Percentiles rank a stretch among this genome's conserved stretches.
Evolutionary conservation across 2,329 filamentous ascomycete genomes (phyloP).

Genomic region (Botrytis fragariae): DNA sequence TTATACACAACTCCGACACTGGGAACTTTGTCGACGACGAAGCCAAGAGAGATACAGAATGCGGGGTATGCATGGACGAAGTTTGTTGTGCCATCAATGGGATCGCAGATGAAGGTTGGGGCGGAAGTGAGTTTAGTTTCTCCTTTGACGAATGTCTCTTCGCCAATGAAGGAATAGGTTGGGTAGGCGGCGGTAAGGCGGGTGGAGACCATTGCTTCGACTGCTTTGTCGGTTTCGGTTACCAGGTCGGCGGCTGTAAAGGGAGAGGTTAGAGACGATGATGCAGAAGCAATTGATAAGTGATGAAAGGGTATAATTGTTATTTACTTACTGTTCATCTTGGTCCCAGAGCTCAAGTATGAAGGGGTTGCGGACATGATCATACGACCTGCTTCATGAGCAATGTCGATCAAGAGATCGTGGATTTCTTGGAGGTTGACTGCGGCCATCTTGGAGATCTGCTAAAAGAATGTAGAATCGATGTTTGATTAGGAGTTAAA

Average conservation of each 20-base stretch:
- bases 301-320: constrained; percentile 16
- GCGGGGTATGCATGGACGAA: constrained; percentile 75
- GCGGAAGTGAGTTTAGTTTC: constrained; percentile 56
- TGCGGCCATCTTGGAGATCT: constrained; percentile 46
- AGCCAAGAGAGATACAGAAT: constrained; percentile 74
- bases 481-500: background rate
- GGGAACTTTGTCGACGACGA: constrained; percentile 61
- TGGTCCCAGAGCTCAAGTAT: constrained; percentile 56
- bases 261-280: constrained; percentile 12
- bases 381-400: constrained; percentile 63
- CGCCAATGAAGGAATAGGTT: constrained; percentile 64
- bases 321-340: constrained; percentile 56
- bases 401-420: constrained; percentile 58
- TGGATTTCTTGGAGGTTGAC: constrained; percentile 61
- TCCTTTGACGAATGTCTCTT: constrained; percentile 73
- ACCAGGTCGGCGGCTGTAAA: constrained; percentile 62
- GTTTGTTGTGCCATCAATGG: constrained; percentile 80
- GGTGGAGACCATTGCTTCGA: constrained; percentile 59
- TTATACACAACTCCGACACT: constrained; percentile 77
- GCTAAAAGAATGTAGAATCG: background rate
- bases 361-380: constrained; percentile 60
- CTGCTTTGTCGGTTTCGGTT: constrained; percentile 64
- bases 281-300: background rate
- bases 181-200: constrained; percentile 55
- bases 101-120: constrained; percentile 79